Evolutionary conservation across 2,329 filamentous ascomycete genomes (phyloP), one percentile per base, ranked within the genome.

Genomic region (Raffaelea deltoideospora): DNA sequence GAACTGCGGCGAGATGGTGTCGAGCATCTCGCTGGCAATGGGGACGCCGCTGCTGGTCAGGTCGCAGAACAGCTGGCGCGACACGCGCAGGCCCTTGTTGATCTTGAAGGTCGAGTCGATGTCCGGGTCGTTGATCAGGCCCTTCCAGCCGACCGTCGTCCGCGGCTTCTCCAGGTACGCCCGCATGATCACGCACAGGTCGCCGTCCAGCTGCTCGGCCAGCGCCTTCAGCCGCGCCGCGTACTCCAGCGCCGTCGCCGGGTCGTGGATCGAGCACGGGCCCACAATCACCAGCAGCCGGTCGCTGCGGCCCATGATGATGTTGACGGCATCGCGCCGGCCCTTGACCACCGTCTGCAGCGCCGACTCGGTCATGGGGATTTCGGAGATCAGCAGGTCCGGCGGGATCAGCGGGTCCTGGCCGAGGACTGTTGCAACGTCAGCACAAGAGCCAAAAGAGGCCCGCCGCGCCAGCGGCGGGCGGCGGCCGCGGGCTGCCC

Each of bases 91-190:
- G 37, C 90, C 90, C 70, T 96, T 96, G 76, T 98, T 98, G 68
- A 98, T 98, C 65, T 94, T 76, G 79, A 82, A 98, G 53, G 80
- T 90, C 57, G 90, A 79, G 59, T 98, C 85, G 56, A 98, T 94
- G 52, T 96, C 87, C 3, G 90, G 90, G 59, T 98, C 90, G 62
- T 98, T 98, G 70, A 98, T 95, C 58, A 98, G 69, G 36, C 90
- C 90, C 65, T 98, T 98, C 90, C 90, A 98, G 55, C 90, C 90
- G 34, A 98, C 87, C 1, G 90, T 98, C 34, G 90, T 98, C 43
- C 90, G 79, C 30, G 90, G 90, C 71, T 98, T 98, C 69, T 98
- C 90, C 35, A 98, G 79, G 72, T 98, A 98, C 54, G 87, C 86
- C 50, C 90, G 84, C 90, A 98, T 98, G 53, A 98, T 78, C 56